Evolutionary conservation across 345 rosid species (phyloP).

Genomic region (Firmiana major): DNA sequence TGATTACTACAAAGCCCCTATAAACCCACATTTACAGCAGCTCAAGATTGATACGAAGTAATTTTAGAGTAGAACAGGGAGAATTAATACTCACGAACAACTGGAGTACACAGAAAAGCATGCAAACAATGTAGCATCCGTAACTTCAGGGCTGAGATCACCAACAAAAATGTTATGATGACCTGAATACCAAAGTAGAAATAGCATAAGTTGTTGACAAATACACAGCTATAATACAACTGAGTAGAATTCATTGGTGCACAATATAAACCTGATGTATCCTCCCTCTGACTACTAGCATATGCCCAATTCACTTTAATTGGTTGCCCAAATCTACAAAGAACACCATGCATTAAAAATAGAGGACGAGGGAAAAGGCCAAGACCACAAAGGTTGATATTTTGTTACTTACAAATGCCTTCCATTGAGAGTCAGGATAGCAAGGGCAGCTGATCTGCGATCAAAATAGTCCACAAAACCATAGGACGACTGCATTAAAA

Average conservation of each 20-base stretch:
- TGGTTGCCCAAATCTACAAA: constrained; percentile 88
- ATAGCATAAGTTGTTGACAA: background rate
- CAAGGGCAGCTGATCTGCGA: constrained; percentile 79
- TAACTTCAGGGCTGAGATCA: constrained; percentile 90
- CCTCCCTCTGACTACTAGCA: constrained; percentile 95
- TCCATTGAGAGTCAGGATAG: constrained; percentile 80
- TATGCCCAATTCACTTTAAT: constrained; percentile 98
- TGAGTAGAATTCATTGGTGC: background rate
- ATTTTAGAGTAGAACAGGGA: background rate
- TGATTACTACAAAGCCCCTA: background rate
- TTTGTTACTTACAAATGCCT: constrained; percentile 67
- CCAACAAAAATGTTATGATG: constrained; percentile 87
- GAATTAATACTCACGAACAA: constrained; percentile 66
- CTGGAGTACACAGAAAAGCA: constrained; percentile 64
- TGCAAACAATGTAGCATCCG: constrained; percentile 76
- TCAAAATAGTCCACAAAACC: constrained; percentile 92
- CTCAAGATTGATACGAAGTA: background rate
- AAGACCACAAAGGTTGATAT: background rate
- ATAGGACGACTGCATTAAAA: constrained; percentile 69
- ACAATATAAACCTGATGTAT: constrained; percentile 67
- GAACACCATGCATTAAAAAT: constrained; percentile 7
- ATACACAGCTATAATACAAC: background rate
- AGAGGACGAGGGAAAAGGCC: background rate
- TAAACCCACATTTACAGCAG: background rate
- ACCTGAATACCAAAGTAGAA: constrained; percentile 37